Percentiles rank a stretch among this genome's conserved stretches.
phyloP scores from a whole-genome alignment of 345 rosid species.

The Sonneratia alba region DNA sequence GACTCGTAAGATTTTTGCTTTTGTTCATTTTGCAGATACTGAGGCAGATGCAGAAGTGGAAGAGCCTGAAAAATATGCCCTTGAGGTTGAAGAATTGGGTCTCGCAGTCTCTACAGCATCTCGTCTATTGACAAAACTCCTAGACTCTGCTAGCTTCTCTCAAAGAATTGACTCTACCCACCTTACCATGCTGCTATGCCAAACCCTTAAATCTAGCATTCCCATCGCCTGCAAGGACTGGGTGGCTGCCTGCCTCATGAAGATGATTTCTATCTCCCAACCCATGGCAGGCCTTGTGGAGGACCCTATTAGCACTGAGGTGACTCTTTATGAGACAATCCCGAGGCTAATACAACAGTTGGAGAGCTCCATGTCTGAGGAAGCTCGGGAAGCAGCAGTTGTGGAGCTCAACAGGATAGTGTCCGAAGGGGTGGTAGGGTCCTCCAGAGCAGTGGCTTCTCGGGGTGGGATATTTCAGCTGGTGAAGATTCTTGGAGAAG shows the following conservation, averaged over 20 bases:
- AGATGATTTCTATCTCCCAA: conserved; percentile 38
- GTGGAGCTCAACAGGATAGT: conserved; percentile 71
- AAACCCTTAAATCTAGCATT: conserved; percentile 38
- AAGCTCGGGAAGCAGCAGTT: conserved; percentile 62
- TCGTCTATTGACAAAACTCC: conserved; percentile 62
- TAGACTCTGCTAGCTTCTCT: conserved; percentile 49
- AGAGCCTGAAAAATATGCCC: conserved; percentile 44
- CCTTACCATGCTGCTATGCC: conserved; percentile 32
- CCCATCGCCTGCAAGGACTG: conserved; percentile 59
- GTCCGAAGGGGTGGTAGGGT: conserved; percentile 54
- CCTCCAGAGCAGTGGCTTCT: conserved; percentile 45
- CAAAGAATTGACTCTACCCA: conserved; percentile 19
- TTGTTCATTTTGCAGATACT: conserved; percentile 24
- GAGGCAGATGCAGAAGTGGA: conserved; percentile 42
- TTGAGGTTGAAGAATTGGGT: conserved; percentile 72
- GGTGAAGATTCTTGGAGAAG: conserved; percentile 56
- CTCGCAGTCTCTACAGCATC: conserved; percentile 59
- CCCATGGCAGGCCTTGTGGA: conserved; percentile 19
- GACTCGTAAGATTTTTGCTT: background rate
- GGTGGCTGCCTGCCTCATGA: conserved; percentile 73
- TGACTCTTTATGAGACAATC: conserved; percentile 63
- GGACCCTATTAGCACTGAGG: conserved; percentile 54
- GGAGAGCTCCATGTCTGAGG: conserved; percentile 34
- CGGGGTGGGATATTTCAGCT: conserved; percentile 59
- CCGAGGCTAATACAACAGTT: conserved; percentile 66